A percentile compares a stretch with the other conserved stretches of the same genome.
phyloP scores from a whole-genome alignment of 257 asterid genomes.

The Solanum virginianum region DNA sequence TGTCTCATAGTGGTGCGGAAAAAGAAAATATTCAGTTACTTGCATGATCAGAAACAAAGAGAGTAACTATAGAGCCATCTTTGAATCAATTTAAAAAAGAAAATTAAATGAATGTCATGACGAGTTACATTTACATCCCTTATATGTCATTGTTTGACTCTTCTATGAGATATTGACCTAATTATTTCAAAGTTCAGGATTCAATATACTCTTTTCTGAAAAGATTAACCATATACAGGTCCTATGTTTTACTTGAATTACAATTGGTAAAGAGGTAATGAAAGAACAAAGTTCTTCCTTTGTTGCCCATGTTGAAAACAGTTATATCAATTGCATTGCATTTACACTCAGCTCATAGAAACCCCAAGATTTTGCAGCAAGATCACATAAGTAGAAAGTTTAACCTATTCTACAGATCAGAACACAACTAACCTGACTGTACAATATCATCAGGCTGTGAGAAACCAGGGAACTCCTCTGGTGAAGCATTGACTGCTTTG shows the following conservation, averaged over 20 bases:
- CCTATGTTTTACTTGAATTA: background rate
- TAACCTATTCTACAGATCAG: background rate
- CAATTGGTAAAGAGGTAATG: background rate
- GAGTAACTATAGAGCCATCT: background rate
- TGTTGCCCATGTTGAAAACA: background rate
- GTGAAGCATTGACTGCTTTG: conserved; percentile 15
- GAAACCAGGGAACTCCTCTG: conserved; percentile 58
- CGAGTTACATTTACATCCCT: background rate
- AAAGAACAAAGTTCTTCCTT: background rate
- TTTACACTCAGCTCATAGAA: background rate
- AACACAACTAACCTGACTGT: conserved; percentile 47
- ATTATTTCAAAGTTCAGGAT: background rate
- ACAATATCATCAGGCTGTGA: conserved; percentile 45
- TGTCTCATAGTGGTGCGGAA: background rate
- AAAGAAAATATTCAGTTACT: background rate
- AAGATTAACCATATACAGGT: background rate
- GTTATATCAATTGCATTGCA: background rate
- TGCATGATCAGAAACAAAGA: background rate
- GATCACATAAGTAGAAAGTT: background rate
- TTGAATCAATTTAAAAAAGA: background rate
- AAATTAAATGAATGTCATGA: background rate
- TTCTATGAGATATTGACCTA: background rate
- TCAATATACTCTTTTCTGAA: background rate
- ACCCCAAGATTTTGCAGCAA: background rate
- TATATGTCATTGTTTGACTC: background rate